Base-by-base conservation (phyloP, 148 eudicot species). In the Rhododendron williamsianum region DNA sequence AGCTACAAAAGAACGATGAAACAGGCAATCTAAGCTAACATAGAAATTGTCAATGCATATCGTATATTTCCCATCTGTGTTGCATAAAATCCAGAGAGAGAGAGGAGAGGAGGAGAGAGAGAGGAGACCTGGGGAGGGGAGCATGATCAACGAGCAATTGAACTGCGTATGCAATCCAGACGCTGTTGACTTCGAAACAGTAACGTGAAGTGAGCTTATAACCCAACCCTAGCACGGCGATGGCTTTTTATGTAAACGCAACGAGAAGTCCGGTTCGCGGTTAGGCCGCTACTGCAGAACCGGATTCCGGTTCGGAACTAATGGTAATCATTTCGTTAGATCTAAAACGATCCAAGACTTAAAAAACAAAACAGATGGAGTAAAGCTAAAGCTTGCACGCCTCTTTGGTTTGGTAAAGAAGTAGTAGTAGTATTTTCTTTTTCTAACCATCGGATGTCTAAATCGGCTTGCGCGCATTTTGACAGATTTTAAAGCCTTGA, bases 191-290 rank as follows among this genome's bases (percentile, higher is more conserved):
- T 81, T 81, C 18, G 69, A 52, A 81, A 52, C 67, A 81, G 83
- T 54, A 35, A 16, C 82, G 76, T 71, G 76, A 52, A 81, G 18
- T 80, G 48, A 3, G 67, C 69, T 33, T 54, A 10, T 54, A 81
- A 54, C 83, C 83, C 83, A 81, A 54, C 83, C 83, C 83, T 81
- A 81, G 83, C 83, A 6, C 67, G 18, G 56, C 46, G 83, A 15
- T 21, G 65, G 69, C 21, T 4, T 15, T 54, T 27, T 23, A 15
- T 51, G 30, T 51, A 30, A 45, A 11, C 6, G 36, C 18, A 78
- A 46, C 12, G 30, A 30, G 23, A 4, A 49, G 51, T 6, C 82
- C 82, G 82, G 82, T 80, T 51, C 63, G 27, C 13, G 8, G 27
- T 46, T 78, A 3, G 38, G 9, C 81, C 36, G 25, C 35, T 46